phyloP scores from a whole-genome alignment of 768 basidiomycete species.

The Russula ochroleuca region DNA sequence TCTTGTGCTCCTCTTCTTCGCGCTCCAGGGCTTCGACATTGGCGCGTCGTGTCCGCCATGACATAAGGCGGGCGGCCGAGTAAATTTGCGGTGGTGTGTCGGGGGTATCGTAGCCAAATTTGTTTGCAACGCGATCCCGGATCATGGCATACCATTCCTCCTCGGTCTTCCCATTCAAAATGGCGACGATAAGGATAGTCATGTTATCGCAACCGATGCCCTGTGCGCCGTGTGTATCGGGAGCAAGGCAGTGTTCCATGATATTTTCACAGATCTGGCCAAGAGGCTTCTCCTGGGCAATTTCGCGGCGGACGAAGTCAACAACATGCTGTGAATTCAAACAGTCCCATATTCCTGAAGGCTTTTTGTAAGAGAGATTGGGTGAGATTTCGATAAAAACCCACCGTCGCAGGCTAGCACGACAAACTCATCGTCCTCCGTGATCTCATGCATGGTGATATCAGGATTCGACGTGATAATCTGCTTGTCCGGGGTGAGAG shows the following conservation, averaged over 20 bases:
- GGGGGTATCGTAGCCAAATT: slow-evolving; percentile 77
- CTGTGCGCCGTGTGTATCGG: slow-evolving; percentile 82
- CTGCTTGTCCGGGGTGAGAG: slow-evolving; percentile 79
- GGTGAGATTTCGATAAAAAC: slow-evolving; percentile 28
- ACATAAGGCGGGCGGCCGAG: slow-evolving; percentile 54
- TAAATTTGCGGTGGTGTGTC: slow-evolving; percentile 72
- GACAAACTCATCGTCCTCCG: slow-evolving; percentile 91
- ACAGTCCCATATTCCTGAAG: slow-evolving; percentile 97
- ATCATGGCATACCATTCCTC: slow-evolving; percentile 94
- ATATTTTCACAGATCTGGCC: slow-evolving; percentile 83
- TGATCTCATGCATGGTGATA: slow-evolving; percentile 72
- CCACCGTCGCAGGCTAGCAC: slow-evolving; percentile 96
- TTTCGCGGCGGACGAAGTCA: slow-evolving; percentile 77
- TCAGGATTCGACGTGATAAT: slow-evolving; percentile 96
- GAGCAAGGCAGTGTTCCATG: slow-evolving; percentile 91
- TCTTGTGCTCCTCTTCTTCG: slow-evolving; percentile 35
- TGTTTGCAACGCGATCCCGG: slow-evolving; percentile 68
- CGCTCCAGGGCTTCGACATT: slow-evolving; percentile 48
- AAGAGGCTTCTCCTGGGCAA: slow-evolving; percentile 75
- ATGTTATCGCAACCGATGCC: slow-evolving; percentile 99
- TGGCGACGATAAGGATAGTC: slow-evolving; percentile 88
- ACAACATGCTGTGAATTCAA: slow-evolving; percentile 88
- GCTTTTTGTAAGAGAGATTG: slow-evolving; percentile 17
- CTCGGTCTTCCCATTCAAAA: slow-evolving; percentile 82
- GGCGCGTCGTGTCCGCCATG: slow-evolving; percentile 53